phyloP scores from a whole-genome alignment of 108 stramenopile genomes.

The Bacterosira constricta region DNA sequence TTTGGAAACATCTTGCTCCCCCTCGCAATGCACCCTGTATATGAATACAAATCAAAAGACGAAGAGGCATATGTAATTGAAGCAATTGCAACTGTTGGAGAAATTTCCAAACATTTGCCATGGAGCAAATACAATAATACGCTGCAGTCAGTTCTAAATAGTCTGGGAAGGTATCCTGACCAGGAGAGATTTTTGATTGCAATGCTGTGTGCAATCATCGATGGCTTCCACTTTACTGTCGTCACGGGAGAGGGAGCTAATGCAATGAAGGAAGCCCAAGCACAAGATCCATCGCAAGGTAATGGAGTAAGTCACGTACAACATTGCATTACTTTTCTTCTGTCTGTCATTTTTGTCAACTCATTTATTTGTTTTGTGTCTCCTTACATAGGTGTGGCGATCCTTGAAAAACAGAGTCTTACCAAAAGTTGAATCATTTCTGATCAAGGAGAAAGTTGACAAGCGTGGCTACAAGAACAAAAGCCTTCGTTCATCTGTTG shows the following conservation, averaged over 20 bases:
- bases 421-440: constrained; percentile 77
- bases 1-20: constrained; percentile 85
- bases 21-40: constrained; percentile 81
- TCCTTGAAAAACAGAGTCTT: constrained; percentile 74
- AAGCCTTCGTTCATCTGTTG: constrained; percentile 82
- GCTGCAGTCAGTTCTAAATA: constrained; percentile 68
- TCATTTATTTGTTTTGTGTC: neutral
- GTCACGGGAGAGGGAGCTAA: constrained; percentile 27
- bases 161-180: constrained; percentile 71
- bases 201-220: constrained; percentile 79
- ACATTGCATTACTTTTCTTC: neutral
- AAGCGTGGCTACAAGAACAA: constrained; percentile 68
- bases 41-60: constrained; percentile 76
- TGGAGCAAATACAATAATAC: constrained; percentile 86
- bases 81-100: constrained; percentile 80
- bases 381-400: constrained; percentile 59
- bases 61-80: constrained; percentile 79
- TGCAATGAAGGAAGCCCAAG: constrained; percentile 1
- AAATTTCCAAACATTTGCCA: constrained; percentile 67
- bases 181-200: constrained; percentile 80
- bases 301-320: constrained; percentile 28
- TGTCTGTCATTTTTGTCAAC: neutral
- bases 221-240: constrained; percentile 85
- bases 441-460: constrained; percentile 78
- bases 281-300: constrained; percentile 15